Evolutionary conservation across 352 stramenopile species (phyloP).

Genomic region (Phytophthora cajani): DNA sequence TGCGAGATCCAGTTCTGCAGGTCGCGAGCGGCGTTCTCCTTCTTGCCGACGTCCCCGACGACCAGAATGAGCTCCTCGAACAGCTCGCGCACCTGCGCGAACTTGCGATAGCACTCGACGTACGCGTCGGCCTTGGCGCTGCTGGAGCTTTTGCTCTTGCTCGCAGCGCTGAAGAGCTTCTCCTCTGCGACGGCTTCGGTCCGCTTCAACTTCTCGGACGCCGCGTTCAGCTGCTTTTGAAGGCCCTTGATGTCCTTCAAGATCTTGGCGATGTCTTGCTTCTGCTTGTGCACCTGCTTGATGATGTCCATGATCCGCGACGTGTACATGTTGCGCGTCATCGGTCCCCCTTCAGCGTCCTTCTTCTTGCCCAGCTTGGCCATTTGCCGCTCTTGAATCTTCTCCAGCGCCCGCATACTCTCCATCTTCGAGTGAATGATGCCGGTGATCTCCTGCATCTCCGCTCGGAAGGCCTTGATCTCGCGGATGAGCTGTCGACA

Average conservation of each 20-base stretch:
- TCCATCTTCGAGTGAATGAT: slow-evolving; percentile 82
- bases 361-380: slow-evolving; percentile 28
- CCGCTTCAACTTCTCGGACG: slow-evolving; percentile 82
- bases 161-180: slow-evolving; percentile 78
- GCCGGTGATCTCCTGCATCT: slow-evolving; percentile 71
- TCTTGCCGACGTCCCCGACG: slow-evolving; percentile 73
- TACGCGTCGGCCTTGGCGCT: slow-evolving; percentile 48
- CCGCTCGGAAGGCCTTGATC: slow-evolving; percentile 65
- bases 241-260: slow-evolving; percentile 78
- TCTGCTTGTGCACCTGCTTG: slow-evolving; percentile 91
- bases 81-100: slow-evolving; percentile 79
- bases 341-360: slow-evolving; percentile 16
- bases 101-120: slow-evolving; percentile 87
- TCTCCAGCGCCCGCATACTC: slow-evolving; percentile 57
- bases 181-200: slow-evolving; percentile 86
- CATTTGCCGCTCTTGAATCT: slow-evolving; percentile 47
- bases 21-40: slow-evolving; percentile 78
- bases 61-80: slow-evolving; percentile 85
- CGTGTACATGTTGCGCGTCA: slow-evolving; percentile 86
- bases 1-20: slow-evolving; percentile 87
- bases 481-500: slow-evolving; percentile 68
- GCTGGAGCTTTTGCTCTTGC: slow-evolving; percentile 34
- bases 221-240: slow-evolving; percentile 83
- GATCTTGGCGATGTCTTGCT: slow-evolving; percentile 85
- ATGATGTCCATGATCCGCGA: slow-evolving; percentile 92